Conservation (phyloP, 1,139 yeast genomes). For the Saccharomyces hybrid region DNA sequence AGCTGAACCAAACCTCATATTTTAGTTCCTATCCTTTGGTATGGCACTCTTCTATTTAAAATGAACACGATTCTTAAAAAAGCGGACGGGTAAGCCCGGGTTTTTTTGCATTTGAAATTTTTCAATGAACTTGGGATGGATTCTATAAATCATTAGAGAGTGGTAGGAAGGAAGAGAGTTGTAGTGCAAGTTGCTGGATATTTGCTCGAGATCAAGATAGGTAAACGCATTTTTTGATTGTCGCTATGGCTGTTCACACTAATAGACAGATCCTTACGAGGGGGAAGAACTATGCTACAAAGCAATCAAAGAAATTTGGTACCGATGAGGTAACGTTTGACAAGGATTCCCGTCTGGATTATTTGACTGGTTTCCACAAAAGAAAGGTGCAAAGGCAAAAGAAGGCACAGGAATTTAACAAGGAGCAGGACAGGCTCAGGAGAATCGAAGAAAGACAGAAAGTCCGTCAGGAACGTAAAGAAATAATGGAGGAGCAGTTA, state of each 20-base stretch:
- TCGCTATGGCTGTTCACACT: constrained; percentile 24
- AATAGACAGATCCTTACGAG: constrained; percentile 86
- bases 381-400: constrained; percentile 83
- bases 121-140: constrained; percentile 1
- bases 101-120: neutral
- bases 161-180: neutral
- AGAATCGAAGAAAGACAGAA: constrained; percentile 70
- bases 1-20: no score
- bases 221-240: neutral
- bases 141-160: neutral
- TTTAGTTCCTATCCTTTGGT: neutral
- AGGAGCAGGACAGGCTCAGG: constrained; percentile 68
- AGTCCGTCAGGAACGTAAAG: constrained; percentile 52
- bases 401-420: constrained; percentile 65
- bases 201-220: neutral
- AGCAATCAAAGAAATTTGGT: constrained; percentile 46
- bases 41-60: neutral
- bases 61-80: neutral
- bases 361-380: constrained; percentile 91
- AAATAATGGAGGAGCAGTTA: constrained; percentile 55
- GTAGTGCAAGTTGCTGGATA: neutral
- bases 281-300: constrained; percentile 72
- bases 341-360: constrained; percentile 64
- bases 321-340: constrained; percentile 79
- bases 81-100: neutral